phyloP scores from a whole-genome alignment of 805 yeast species.

The Ogataea sp. region DNA sequence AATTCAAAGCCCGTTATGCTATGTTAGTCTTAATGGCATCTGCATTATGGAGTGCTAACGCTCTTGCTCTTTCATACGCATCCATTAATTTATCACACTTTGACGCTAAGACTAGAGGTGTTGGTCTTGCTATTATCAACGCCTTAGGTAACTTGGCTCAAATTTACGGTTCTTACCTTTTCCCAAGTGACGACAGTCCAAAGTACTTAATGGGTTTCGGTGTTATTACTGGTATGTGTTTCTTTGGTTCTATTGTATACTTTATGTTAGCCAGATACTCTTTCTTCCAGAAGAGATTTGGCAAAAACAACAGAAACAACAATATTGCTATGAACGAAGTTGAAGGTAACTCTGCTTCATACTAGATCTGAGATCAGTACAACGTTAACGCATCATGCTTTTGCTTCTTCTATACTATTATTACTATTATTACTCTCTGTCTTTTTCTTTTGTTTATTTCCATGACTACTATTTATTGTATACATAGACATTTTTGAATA shows the following conservation, averaged over 20 bases:
- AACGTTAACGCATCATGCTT: no score
- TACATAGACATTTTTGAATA: no score
- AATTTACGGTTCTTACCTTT: constrained; percentile 47
- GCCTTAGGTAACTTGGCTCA: constrained; percentile 49
- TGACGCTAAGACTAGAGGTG: constrained; percentile 10
- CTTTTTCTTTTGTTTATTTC: no score
- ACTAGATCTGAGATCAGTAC: no score
- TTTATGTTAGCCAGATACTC: constrained; percentile 3
- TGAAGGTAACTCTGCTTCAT: no score
- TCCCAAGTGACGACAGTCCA: constrained; percentile 37
- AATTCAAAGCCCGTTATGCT: constrained; percentile 37
- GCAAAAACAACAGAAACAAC: no score
- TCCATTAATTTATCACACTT: constrained; percentile 31
- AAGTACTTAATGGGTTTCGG: constrained; percentile 30
- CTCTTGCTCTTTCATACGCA: constrained; percentile 50
- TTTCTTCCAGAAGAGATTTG: no score
- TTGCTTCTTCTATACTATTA: no score
- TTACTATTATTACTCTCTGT: no score
- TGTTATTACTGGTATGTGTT: constrained; percentile 9
- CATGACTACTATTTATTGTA: no score
- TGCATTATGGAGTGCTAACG: constrained; percentile 49
- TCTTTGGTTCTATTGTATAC: constrained; percentile 5
- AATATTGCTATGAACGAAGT: no score
- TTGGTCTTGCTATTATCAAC: constrained; percentile 33
- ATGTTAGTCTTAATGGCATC: constrained; percentile 55